Percentiles rank a stretch among this genome's conserved stretches.
phyloP scores from a whole-genome alignment of 2,329 filamentous ascomycete genomes.

The Verticillium nubilum region DNA sequence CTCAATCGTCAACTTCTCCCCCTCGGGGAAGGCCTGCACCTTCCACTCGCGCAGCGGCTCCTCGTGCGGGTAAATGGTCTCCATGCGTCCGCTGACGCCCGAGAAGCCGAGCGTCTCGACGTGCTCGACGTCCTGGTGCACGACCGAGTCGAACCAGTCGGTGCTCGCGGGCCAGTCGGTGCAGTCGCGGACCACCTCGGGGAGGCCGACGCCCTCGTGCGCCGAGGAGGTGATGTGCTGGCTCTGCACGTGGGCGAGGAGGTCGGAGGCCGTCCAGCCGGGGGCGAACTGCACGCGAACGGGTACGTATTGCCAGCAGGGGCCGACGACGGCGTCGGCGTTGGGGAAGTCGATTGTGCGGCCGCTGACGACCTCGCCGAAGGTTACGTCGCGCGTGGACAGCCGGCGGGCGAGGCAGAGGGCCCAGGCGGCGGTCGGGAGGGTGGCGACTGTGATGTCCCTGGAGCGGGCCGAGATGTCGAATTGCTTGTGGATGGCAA shows the following conservation, averaged over 20 bases:
- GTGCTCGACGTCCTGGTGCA: constrained; percentile 56
- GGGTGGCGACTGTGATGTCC: constrained; percentile 56
- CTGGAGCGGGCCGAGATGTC: constrained; percentile 41
- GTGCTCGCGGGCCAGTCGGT: constrained; percentile 34
- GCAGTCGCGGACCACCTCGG: constrained; percentile 45
- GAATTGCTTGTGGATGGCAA: constrained; percentile 34
- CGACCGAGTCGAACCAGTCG: constrained; percentile 49
- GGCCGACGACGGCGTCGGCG: constrained; percentile 54
- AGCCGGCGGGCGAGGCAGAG: constrained; percentile 53
- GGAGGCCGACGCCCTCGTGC: constrained; percentile 48
- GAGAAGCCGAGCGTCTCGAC: constrained; percentile 47
- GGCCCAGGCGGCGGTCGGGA: constrained; percentile 65
- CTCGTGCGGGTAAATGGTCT: constrained; percentile 54
- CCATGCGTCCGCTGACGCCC: constrained; percentile 34
- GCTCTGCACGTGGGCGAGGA: constrained; percentile 48
- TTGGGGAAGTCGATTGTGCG: constrained; percentile 52
- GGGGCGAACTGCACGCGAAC: constrained; percentile 51
- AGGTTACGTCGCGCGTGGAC: constrained; percentile 50
- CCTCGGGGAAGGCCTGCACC: constrained; percentile 54
- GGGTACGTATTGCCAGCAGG: constrained; percentile 63
- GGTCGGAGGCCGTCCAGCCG: constrained; percentile 44
- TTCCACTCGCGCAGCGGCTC: constrained; percentile 54
- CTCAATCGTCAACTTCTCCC: constrained; percentile 47
- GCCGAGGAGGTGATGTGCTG: constrained; percentile 52
- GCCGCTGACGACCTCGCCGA: constrained; percentile 62